A percentile compares a stretch with the other conserved stretches of the same genome.
These are phyloP conservation scores for Penstemon davidsonii DNA, from an alignment of 257 asterid genomes.

Conservation along the genomic window DNA sequence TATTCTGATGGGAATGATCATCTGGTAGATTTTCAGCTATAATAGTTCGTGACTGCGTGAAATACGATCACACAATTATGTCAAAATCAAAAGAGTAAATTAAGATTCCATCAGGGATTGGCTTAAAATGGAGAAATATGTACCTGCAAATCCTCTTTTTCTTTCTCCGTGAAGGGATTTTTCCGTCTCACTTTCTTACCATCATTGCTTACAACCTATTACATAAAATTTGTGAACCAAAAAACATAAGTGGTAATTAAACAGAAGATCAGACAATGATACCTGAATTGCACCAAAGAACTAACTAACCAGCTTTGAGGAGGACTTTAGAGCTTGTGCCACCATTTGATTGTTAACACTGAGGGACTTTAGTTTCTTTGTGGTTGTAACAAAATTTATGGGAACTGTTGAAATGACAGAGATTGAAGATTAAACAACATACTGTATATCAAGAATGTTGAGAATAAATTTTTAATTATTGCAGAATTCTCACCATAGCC, in stretches of 20 bases:
- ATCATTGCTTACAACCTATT: constrained; percentile 75
- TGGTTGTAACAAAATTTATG: constrained; percentile 64
- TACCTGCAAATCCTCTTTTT: constrained; percentile 92
- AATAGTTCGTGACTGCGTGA: constrained; percentile 65
- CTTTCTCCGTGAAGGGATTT: constrained; percentile 70
- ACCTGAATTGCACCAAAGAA: not conserved
- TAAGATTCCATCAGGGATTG: not conserved
- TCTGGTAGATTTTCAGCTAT: constrained; percentile 94
- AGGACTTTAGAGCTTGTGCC: constrained; percentile 79
- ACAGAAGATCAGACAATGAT: not conserved
- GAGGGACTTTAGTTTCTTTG: constrained; percentile 91
- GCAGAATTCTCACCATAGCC: constrained; percentile 65
- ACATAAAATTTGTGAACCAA: not conserved
- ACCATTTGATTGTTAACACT: constrained; percentile 60
- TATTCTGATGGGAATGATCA: constrained; percentile 97
- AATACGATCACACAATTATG: not conserved
- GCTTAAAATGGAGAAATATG: no score
- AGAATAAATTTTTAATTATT: not conserved
- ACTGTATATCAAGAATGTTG: not conserved
- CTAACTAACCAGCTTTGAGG: constrained; percentile 69
- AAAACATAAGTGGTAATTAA: not conserved
- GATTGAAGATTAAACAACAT: not conserved
- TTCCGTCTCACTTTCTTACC: constrained; percentile 86
- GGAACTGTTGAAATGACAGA: constrained; percentile 55
- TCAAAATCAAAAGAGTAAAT: not conserved